These are phyloP conservation scores for Cercospora zeina DNA, from an alignment of 2,329 filamentous ascomycete species.

Conservation along the genomic window DNA sequence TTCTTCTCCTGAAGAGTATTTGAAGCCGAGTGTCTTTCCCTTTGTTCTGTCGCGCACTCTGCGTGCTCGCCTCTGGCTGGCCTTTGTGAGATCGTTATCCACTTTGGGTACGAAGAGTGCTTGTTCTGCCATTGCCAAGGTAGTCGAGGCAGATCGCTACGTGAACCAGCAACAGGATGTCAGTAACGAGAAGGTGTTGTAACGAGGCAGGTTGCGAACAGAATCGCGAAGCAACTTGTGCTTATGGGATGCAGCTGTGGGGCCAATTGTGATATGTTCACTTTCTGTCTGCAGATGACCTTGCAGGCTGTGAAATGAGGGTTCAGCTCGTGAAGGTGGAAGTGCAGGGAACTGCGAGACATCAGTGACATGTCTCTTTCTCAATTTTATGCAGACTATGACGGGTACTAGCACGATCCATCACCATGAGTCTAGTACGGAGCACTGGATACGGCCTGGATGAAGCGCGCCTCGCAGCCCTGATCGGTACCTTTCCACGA, in stretches of 20 bases:
- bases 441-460: conserved; percentile 43
- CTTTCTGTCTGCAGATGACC: no score
- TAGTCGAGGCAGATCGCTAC: neutral
- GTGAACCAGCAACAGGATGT: neutral
- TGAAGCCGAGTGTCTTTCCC: neutral
- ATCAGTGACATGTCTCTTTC: neutral
- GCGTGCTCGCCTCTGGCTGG: neutral
- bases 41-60: neutral
- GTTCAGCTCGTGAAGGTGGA: no score
- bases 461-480: conserved; percentile 42
- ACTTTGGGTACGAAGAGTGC: neutral
- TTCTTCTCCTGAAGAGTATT: neutral
- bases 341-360: neutral
- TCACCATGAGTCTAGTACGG: conserved; percentile 39
- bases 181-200: neutral
- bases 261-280: no score
- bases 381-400: neutral
- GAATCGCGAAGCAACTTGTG: neutral
- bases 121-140: neutral
- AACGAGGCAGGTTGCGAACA: neutral
- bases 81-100: neutral
- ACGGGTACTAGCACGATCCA: neutral
- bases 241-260: neutral
- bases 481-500: conserved; percentile 43
- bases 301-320: no score